Base-by-base conservation (phyloP, 2,329 filamentous ascomycete species). In the Scytalidium lignicola region DNA sequence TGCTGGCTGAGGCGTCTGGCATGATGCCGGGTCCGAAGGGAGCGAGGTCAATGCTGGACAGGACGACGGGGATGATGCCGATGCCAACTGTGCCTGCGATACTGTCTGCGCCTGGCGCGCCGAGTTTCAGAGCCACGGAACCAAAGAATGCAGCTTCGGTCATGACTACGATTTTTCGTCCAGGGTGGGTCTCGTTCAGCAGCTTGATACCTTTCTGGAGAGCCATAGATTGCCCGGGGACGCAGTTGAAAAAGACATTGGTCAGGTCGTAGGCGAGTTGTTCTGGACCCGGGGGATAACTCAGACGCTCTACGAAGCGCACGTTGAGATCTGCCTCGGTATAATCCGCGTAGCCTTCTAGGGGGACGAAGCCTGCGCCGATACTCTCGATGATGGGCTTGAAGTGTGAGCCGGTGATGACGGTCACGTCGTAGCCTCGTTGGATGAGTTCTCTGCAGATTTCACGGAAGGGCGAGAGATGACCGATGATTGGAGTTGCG, bases 111-210 rank as follows among this genome's bases (percentile, higher is more conserved):
- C 73, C 57, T 55, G 61, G 13, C 60, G 72, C 49, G 67, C 71
- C 71, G 23, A 64, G 56, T 1, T 57, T 54, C 44, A 73, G 65
- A 0, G 74, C 71, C 1, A 67, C 51, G 10, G 63, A 53, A 0
- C 70, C 73, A 47, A 66, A 59, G 41, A 66, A 70, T 2, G 65
- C 57, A 2, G 62, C 59, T 55, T 78, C 75, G 28, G 63, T 63
- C n/a, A 78, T 46, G 12, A 74, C 58, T 18, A 78, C 52, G 22
- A 78, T 62, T 23, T 71, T 62, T 8, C 68, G 62, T 3, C 51
- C 53, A 2, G 67, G 64, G 26, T 70, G 60, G 2, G 61, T 48
- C 7, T 60, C 58, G 2, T 63, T 60, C 23, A 69, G 51, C 3
- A 55, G 58, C 57, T 66, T 65, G 13, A 73, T 68, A 2, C 66